Evolutionary conservation across 2,329 filamentous ascomycete species (phyloP), one percentile per base, ranked within the genome.

Genomic region (Aspergillus fructus): DNA sequence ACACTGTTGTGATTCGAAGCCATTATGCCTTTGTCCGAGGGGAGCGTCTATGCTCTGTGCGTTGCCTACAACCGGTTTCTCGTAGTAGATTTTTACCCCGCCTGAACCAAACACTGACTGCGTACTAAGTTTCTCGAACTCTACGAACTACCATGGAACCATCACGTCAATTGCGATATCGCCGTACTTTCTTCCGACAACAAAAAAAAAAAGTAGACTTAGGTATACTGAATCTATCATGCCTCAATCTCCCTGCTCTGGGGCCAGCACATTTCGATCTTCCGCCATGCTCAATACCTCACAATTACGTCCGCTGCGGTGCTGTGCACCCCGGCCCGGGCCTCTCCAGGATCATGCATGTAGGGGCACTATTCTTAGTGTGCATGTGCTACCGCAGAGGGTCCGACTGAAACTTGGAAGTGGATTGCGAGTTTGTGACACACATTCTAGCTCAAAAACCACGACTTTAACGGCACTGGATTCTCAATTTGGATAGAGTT

Each of bases 311-410:
- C n/a, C 19, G 27, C 33, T 53, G 41, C 49, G 27, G 48, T 55
- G 59, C 62, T 52, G 52, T 46, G 21, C 50, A 59, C 62, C 59
- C 55, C 62, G 63, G 64, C 54, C 64, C 63, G 64, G 57, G 59
- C 64, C 64, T 65, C 51, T 59, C 62, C 62, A 60, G 55, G 50
- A 11, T 45, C 42, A 55, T 64, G 58, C 60, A 54, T 50, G 58
- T 54, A 24, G 41, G 30, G 15, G 52, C 47, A 17, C 17, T 23
- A 33, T 46, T 21, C n/a, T 34, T 45, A 53, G 30, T 50, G 48
- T 55, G 33, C 49, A 58, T 62, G 55, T 50, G 57, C 59, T 63
- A 55, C 54, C 37, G 58, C 56, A 53, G 23, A 46, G 23, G 43
- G 23, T 43, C 43, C n/a, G 12, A 12, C 37, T 51, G 41, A 30